Evolutionary conservation across 225 moss, liverwort and hornwort species (phyloP), one percentile per base, ranked within the genome.

Genomic region (Takakia lepidozioides): DNA sequence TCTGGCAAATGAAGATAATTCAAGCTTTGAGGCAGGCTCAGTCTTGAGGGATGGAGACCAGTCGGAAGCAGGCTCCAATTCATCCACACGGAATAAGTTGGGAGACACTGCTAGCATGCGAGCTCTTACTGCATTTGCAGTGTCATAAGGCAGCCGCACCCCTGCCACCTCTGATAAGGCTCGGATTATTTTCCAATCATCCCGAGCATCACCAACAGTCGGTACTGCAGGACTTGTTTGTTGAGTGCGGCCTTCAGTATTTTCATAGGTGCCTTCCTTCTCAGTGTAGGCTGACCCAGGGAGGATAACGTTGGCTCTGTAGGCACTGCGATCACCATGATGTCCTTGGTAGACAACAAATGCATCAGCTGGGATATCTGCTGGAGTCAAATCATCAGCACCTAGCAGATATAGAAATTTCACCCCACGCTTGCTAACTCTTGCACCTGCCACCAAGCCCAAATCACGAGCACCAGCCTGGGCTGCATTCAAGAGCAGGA

Each of bases 331-430:
- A 55, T 95, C 95, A 18, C 90, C 90, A 63, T 95, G 95, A 48
- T 95, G 95, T 5, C 95, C 90, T 71, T 95, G 95, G 67, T 87
- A 90, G 19, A 90, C 95, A 43, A 95, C 95, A 51, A 95, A 95
- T 5, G 90, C 82, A 57, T 90, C 63, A 14, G 64, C 68, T 27
- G 87, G 80, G 5, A 90, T 41, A 48, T 90, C 90, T 14, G 82
- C 77, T 10, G 89, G 87, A 35, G 86, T 95, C 43, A 87, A 54
- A 27, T 95, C 90, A 61, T 95, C 95, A 5, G 95, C 87, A 13
- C 90, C 95, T 21, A 95, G 29, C 13, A 90, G 90, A 43, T 95
- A 95, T 49, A 87, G 37, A 25, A 95, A 87, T 65, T 90, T 87
- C 4, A 77, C 69, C 21, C 38, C 54, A 0, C 53, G 25, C n/a